Conservation (phyloP, 2,329 filamentous ascomycete genomes). For the Colletotrichum shisoi region DNA sequence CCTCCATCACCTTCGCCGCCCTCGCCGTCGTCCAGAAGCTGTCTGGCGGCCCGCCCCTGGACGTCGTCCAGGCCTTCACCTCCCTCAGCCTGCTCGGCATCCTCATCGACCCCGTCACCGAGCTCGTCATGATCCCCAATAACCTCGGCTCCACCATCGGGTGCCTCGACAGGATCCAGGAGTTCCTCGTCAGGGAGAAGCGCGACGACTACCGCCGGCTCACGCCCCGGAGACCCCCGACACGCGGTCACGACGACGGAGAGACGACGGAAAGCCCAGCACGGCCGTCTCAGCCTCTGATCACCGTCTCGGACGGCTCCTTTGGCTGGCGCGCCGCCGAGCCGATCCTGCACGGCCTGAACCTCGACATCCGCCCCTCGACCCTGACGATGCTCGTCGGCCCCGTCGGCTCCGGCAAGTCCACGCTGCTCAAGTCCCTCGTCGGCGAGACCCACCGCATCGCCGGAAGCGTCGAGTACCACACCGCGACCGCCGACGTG, state of each 20-base stretch:
- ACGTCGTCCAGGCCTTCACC: slow-evolving; percentile 34
- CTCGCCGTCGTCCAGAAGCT: slow-evolving; percentile 19
- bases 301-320: not conserved
- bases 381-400: slow-evolving; percentile 9
- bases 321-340: slow-evolving; percentile 13
- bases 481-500: slow-evolving; percentile 35
- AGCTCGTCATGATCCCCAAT: slow-evolving; percentile 31
- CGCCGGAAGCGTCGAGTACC: slow-evolving; percentile 30
- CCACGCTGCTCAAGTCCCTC: slow-evolving; percentile 47
- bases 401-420: slow-evolving; percentile 49
- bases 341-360: not conserved
- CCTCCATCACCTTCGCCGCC: slow-evolving; percentile 30
- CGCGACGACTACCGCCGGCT: slow-evolving; percentile 17
- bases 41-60: slow-evolving; percentile 12
- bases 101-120: slow-evolving; percentile 19
- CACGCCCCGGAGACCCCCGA: too few relatives aligned
- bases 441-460: slow-evolving; percentile 44
- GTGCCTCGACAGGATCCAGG: slow-evolving; percentile 44
- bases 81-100: slow-evolving; percentile 27
- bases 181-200: slow-evolving; percentile 40
- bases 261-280: too few relatives aligned
- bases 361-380: not conserved
- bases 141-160: slow-evolving; percentile 39
- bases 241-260: rapidly evolving
- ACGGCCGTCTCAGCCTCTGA: not conserved